Percentiles rank a stretch among this genome's conserved stretches.
Conservation (phyloP, 106 monocot genomes). For the Allium fistulosum region DNA sequence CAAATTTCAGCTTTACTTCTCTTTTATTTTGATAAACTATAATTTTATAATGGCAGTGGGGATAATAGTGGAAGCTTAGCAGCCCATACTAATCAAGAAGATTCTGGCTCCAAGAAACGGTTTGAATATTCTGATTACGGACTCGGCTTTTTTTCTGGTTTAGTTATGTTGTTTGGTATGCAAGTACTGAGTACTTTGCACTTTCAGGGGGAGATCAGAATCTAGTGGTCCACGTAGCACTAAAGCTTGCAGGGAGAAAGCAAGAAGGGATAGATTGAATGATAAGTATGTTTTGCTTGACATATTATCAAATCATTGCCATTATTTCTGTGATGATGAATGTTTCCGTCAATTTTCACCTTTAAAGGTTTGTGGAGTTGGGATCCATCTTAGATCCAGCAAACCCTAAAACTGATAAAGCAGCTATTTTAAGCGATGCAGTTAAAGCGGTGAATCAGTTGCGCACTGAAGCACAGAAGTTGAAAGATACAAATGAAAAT, state of each 20-base stretch:
- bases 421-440: conserved; percentile 62
- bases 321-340: no score
- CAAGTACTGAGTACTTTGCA: not conserved
- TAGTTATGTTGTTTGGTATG: not conserved
- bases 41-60: conserved; percentile 16
- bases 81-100: conserved; percentile 26
- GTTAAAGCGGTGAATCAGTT: conserved; percentile 48
- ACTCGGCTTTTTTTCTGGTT: not conserved
- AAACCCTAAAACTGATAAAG: conserved; percentile 61
- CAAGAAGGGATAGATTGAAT: conserved; percentile 77
- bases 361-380: conserved; percentile 56
- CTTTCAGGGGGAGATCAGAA: conserved; percentile 44
- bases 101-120: conserved; percentile 46
- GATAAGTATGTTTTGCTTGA: conserved; percentile 36
- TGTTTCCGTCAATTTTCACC: no score
- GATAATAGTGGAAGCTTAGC: conserved; percentile 28
- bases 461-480: conserved; percentile 42
- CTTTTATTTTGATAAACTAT: not conserved
- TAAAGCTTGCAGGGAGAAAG: conserved; percentile 81
- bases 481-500: conserved; percentile 59
- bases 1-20: no score
- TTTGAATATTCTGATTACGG: conserved; percentile 16
- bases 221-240: conserved; percentile 31
- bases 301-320: no score
- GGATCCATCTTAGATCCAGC: conserved; percentile 58